These are phyloP conservation scores for Beta lomatogona DNA, from an alignment of 179 eudicot species.

Conservation along the genomic window DNA sequence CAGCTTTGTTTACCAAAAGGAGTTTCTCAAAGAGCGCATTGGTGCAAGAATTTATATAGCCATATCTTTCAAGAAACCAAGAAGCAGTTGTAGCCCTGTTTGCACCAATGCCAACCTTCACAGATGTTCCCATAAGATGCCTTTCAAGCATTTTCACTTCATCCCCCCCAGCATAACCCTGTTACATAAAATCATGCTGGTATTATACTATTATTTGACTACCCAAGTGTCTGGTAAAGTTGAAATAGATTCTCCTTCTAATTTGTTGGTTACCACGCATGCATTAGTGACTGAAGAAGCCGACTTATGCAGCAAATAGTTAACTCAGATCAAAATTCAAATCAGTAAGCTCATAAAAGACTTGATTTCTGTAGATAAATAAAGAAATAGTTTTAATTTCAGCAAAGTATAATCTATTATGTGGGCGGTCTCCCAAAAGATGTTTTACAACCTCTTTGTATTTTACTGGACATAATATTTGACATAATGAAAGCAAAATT, in stretches of 20 bases:
- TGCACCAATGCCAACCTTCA: conserved; percentile 78
- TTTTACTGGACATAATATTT: too few species aligned
- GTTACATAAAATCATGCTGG: conserved; percentile 13
- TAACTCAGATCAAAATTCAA: not conserved
- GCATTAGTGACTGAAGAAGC: not conserved
- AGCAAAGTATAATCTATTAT: too few species aligned
- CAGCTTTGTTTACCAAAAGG: conserved; percentile 31
- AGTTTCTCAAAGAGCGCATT: conserved; percentile 29
- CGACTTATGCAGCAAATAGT: not conserved
- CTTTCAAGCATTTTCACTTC: conserved; percentile 91
- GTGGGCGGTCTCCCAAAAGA: not conserved
- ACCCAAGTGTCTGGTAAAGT: not conserved
- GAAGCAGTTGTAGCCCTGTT: conserved; percentile 69
- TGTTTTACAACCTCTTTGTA: not conserved
- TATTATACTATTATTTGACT: not conserved
- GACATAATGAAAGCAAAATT: not conserved
- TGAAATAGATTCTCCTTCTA: not conserved
- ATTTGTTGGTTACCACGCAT: not conserved
- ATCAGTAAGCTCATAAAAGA: not conserved
- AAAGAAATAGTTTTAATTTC: not conserved
- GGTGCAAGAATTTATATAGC: conserved; percentile 36
- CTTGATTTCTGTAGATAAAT: not conserved
- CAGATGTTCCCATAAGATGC: conserved; percentile 70
- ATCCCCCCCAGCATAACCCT: conserved; percentile 98
- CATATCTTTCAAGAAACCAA: conserved; percentile 54